Evolutionary conservation across 2,329 filamentous ascomycete genomes (phyloP).

Genomic region (Phoma sp.): DNA sequence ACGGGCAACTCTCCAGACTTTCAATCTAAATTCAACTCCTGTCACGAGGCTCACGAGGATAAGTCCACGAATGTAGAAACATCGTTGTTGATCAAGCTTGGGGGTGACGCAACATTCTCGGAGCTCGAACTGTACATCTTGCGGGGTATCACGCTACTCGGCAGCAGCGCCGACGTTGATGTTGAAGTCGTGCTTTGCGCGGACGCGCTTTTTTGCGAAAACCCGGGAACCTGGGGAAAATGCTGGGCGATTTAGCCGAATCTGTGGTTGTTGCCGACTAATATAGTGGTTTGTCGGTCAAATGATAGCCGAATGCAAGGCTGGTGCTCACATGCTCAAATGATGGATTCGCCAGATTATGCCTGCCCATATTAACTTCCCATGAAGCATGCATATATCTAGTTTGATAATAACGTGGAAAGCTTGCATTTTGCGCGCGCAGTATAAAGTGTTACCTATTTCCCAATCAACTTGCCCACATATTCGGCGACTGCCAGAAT

Average conservation of each 20-base stretch:
- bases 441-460: conserved; percentile 4
- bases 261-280: neutral
- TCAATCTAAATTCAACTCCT: conserved; percentile 1
- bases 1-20: conserved; percentile 5
- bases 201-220: conserved; percentile 4
- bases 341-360: neutral
- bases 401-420: no score
- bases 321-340: neutral
- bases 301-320: conserved; percentile 4
- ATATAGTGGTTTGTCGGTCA: neutral
- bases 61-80: neutral
- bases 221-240: conserved; percentile 4
- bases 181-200: neutral
- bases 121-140: neutral
- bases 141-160: conserved; percentile 11
- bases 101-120: conserved; percentile 5
- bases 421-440: no score
- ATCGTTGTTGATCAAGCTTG: conserved; percentile 3
- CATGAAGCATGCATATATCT: no score
- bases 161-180: conserved; percentile 7
- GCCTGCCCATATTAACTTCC: neutral
- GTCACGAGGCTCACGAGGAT: neutral
- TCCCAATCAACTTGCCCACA: conserved; percentile 33
- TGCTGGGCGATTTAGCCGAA: neutral
- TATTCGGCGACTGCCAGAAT: conserved; percentile 48